Conservation (phyloP, 257 asterid genomes). For the Scutellaria minor region DNA sequence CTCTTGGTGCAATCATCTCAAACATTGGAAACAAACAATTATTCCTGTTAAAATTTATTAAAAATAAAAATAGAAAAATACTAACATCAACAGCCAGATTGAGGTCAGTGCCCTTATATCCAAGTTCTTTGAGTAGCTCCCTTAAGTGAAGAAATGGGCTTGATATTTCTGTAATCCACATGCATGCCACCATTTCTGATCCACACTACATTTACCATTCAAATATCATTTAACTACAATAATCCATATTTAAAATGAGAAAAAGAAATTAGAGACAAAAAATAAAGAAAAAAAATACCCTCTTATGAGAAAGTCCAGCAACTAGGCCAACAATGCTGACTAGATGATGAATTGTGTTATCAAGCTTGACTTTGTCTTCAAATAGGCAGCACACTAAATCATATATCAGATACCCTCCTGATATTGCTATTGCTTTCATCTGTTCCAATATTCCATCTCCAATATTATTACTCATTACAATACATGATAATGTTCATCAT, state of each 20-base stretch:
- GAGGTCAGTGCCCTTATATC: slow-evolving; percentile 67
- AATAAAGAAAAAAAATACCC: slow-evolving; percentile 44
- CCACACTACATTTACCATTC: slow-evolving; percentile 59
- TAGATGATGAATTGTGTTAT: slow-evolving; percentile 74
- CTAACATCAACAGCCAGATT: slow-evolving; percentile 91
- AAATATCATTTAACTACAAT: not conserved
- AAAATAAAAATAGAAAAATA: not conserved
- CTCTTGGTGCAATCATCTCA: too few species aligned
- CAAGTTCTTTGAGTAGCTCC: slow-evolving; percentile 87
- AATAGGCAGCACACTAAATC: slow-evolving; percentile 73
- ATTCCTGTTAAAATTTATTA: not conserved
- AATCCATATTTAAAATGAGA: not conserved
- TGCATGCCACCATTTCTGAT: slow-evolving; percentile 81
- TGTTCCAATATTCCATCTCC: slow-evolving; percentile 39
- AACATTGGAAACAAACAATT: too few species aligned
- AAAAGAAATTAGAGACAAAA: not conserved
- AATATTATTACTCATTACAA: not conserved
- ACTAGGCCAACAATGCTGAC: slow-evolving; percentile 70
- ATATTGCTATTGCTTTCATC: slow-evolving; percentile 68
- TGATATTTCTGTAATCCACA: slow-evolving; percentile 84
- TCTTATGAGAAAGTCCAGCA: slow-evolving; percentile 75
- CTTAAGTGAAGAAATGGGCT: slow-evolving; percentile 88
- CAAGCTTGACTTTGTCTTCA: slow-evolving; percentile 60
- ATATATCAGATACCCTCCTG: slow-evolving; percentile 59
- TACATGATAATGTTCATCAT: not conserved